Evolutionary conservation across 2,329 filamentous ascomycete genomes (phyloP).

Genomic region (Arachnopeziza araneosa): DNA sequence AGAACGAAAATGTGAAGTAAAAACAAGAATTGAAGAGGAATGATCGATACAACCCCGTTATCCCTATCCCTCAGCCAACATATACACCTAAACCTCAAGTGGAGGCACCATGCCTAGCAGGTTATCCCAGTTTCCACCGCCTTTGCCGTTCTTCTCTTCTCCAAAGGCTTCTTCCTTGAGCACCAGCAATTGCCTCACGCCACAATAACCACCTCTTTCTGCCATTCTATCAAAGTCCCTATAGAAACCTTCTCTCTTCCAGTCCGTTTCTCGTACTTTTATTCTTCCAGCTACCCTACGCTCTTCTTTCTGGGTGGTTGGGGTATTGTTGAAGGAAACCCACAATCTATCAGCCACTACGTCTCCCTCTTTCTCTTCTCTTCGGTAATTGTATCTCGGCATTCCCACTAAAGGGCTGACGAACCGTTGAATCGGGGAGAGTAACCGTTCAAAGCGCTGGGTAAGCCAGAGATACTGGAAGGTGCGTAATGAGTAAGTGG

Average conservation of each 20-base stretch:
- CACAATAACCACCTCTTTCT: slow-evolving; percentile 3
- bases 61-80: background rate
- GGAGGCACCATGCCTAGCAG: slow-evolving; percentile 2
- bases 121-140: slow-evolving; percentile 7
- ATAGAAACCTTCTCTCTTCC: background rate
- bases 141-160: slow-evolving; percentile 1
- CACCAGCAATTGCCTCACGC: slow-evolving; percentile 3
- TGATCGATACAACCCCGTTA: background rate
- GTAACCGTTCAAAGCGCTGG: slow-evolving; percentile 61
- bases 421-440: slow-evolving; percentile 52
- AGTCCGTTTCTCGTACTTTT: background rate
- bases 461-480: slow-evolving; percentile 54
- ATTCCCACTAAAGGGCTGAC: slow-evolving; percentile 50
- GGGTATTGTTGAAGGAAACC: slow-evolving; percentile 18
- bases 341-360: slow-evolving; percentile 46
- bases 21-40: too few relatives aligned
- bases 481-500: slow-evolving; percentile 56
- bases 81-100: background rate
- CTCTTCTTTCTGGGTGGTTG: background rate
- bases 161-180: slow-evolving; percentile 1
- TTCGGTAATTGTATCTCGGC: slow-evolving; percentile 55
- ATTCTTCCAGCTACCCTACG: background rate
- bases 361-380: slow-evolving; percentile 53
- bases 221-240: background rate
- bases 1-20: too few relatives aligned